Conservation (phyloP, 2,329 filamentous ascomycete species). For the Sporothrix phasma region DNA sequence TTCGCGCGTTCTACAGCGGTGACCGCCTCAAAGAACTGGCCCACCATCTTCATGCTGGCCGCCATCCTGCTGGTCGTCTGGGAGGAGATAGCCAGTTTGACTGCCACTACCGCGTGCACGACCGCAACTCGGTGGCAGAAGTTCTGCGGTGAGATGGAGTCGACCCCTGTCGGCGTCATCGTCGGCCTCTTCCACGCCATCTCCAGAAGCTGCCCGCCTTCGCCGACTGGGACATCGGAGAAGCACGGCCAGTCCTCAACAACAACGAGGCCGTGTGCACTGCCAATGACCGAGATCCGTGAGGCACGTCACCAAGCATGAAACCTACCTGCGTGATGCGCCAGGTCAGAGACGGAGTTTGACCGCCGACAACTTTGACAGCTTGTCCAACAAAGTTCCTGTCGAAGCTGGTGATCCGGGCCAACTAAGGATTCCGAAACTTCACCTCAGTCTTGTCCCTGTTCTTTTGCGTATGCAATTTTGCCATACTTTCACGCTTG, state of each 20-base stretch:
- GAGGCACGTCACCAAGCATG: conserved; percentile 87
- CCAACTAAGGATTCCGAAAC: conserved; percentile 52
- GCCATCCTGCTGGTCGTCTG: conserved; percentile 88
- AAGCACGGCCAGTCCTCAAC: conserved; percentile 86
- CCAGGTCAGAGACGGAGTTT: conserved; percentile 62
- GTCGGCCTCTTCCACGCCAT: conserved; percentile 96
- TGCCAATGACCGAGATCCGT: conserved; percentile 90
- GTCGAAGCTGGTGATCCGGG: conserved; percentile 89
- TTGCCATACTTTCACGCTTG: not conserved
- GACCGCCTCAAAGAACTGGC: conserved; percentile 98
- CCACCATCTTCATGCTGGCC: conserved; percentile 94
- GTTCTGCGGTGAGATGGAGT: conserved; percentile 96
- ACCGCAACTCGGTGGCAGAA: conserved; percentile 76
- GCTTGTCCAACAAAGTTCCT: conserved; percentile 94
- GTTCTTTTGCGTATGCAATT: not conserved
- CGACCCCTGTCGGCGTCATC: conserved; percentile 88
- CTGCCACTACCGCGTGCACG: conserved; percentile 87
- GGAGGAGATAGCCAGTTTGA: conserved; percentile 99
- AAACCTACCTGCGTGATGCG: conserved; percentile 78
- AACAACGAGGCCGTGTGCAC: conserved; percentile 89
- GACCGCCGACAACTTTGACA: conserved; percentile 90
- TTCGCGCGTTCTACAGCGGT: conserved; percentile 94
- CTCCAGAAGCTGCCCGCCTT: conserved; percentile 92
- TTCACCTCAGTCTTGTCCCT: too few species aligned
- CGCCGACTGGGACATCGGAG: conserved; percentile 83